These are phyloP conservation scores for Tolypocladium album DNA, from an alignment of 2,329 filamentous ascomycete genomes.

Conservation along the genomic window DNA sequence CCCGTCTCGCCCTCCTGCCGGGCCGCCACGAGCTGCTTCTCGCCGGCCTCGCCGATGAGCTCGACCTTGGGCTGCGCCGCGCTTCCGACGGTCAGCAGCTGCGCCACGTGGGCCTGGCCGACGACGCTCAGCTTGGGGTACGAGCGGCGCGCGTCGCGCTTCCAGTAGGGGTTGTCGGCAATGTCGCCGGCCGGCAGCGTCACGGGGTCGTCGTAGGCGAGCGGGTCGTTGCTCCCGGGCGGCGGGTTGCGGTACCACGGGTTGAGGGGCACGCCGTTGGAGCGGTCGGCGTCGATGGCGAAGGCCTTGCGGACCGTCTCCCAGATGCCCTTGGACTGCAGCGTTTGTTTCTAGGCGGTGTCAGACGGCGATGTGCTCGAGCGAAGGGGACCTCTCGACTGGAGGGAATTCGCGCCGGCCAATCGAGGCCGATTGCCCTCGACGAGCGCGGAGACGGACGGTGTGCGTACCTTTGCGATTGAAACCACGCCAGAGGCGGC, in stretches of 20 bases:
- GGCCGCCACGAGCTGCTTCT: slow-evolving; percentile 59
- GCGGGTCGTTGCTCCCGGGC: slow-evolving; percentile 28
- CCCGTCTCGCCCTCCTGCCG: slow-evolving; percentile 66
- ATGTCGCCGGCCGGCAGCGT: slow-evolving; percentile 48
- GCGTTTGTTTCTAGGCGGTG: slow-evolving; percentile 74
- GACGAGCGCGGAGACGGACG: neutral
- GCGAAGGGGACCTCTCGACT: slow-evolving; percentile 5
- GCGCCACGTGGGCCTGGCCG: slow-evolving; percentile 74
- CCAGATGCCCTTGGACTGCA: slow-evolving; percentile 85
- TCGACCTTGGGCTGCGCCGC: slow-evolving; percentile 72
- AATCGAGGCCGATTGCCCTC: neutral
- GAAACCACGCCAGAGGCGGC: slow-evolving; percentile 42
- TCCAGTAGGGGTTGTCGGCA: slow-evolving; percentile 53
- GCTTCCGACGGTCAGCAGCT: slow-evolving; percentile 76
- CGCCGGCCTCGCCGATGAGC: slow-evolving; percentile 53
- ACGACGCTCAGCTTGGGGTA: slow-evolving; percentile 77
- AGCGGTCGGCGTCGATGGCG: slow-evolving; percentile 77
- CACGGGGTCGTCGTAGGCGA: slow-evolving; percentile 28
- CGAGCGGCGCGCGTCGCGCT: slow-evolving; percentile 73
- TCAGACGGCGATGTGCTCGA: neutral
- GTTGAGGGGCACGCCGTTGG: slow-evolving; percentile 86
- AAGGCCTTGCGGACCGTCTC: slow-evolving; percentile 68
- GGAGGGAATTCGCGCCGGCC: neutral
- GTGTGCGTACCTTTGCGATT: slow-evolving; percentile 42
- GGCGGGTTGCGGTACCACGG: slow-evolving; percentile 82